Percentiles rank a stretch among this genome's conserved stretches.
Evolutionary conservation across 257 asterid species (phyloP).

Genomic region (Gardenia jasminoides): DNA sequence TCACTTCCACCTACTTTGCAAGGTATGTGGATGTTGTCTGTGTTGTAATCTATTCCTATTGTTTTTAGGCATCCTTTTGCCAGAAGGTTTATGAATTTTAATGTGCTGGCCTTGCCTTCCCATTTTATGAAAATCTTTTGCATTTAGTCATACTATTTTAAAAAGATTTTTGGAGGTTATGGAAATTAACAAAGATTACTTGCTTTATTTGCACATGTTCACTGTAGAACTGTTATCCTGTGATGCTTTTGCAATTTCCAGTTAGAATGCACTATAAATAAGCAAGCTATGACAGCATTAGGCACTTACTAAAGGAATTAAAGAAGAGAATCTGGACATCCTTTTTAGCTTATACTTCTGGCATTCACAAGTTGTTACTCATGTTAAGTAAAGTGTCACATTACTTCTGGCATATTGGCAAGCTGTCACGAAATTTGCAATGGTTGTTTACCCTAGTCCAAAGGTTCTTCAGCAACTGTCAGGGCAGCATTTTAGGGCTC

Average conservation of each 20-base stretch:
- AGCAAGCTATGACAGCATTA: background rate
- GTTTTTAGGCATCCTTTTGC: background rate
- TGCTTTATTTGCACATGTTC: background rate
- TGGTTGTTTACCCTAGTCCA: background rate
- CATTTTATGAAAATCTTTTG: background rate
- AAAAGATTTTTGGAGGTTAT: background rate
- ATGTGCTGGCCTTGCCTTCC: background rate
- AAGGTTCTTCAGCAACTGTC: background rate
- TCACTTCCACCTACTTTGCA: conserved; percentile 53
- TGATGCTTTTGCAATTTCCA: too few species aligned
- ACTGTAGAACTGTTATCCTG: background rate
- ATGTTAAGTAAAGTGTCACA: too few species aligned
- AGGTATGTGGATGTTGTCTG: conserved; percentile 25
- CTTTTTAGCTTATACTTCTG: too few species aligned
- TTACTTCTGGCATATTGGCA: too few species aligned
- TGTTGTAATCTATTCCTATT: background rate
- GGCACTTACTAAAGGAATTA: too few species aligned
- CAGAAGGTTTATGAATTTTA: background rate
- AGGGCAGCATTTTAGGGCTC: background rate
- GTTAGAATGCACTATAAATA: background rate
- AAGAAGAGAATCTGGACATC: too few species aligned
- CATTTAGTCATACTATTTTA: background rate
- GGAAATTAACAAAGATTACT: background rate
- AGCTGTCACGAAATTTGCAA: too few species aligned
- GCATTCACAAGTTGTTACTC: too few species aligned